Base-by-base conservation (phyloP, 495 filamentous ascomycete genomes). In the Amniculicola lignicola region DNA sequence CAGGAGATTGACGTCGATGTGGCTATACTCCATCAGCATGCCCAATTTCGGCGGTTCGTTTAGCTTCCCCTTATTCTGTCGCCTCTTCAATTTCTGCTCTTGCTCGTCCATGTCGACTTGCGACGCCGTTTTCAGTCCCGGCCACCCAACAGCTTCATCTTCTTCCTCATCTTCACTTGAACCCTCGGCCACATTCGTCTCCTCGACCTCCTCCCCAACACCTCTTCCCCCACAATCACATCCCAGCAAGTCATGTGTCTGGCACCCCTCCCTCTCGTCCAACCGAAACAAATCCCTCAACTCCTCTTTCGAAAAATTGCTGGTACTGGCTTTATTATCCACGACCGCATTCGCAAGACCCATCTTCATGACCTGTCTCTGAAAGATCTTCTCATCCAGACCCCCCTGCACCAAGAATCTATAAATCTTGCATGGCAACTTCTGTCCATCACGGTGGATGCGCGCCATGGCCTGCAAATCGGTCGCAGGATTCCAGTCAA, bases 401-500 rank as follows among this genome's bases (percentile, higher is more conserved):
- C 79, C 85, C 3, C 87, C 87, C 23, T 85, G 77, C 25, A 85
- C 82, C 28, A 92, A 62, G 41, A 92, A 73, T 15, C 87, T 77
- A 64, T 92, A 92, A 51, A 92, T 89, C 25, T 79, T 78, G 59
- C 86, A 87, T 6, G 77, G 78, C 2, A 73, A 70, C 66, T 83
- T 88, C 64, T 92, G 87, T 14, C 87, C 87, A 58, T 90, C 87
- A 24, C 87, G 77, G 65, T 90, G 87, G 41, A 92, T 86, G 3
- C 87, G 80, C 1, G 87, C 87, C 88, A 92, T 90, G n/a, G 87
- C 87, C 66, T 92, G 87, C 16, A 85, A 72, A 61, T 92, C 87
- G 2, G 85, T 90, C 6, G 84, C 82, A 1, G 87, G 87, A 61
- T 92, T 92, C 87, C 87, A 92, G 69, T 90, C 87, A 4, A 87